Base-by-base conservation (phyloP, 352 stramenopile species). In the Phytophthora citricola region DNA sequence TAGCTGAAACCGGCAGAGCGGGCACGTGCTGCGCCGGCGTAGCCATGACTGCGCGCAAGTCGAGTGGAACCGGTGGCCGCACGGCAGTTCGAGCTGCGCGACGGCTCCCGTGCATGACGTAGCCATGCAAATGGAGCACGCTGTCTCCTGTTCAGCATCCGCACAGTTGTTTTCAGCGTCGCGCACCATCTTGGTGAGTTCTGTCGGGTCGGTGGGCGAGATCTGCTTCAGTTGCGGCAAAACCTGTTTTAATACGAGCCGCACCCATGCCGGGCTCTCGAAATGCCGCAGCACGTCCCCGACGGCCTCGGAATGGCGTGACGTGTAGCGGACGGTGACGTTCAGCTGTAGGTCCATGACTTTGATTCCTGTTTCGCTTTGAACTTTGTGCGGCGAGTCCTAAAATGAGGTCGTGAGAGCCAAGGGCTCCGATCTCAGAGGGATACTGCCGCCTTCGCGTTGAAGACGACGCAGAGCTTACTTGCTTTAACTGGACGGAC, bases 1-100 rank as follows among this genome's bases (percentile, higher is more conserved):
- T 20, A 98, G 83, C 75, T 98, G 90, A 59, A 93, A 87, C 31
- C 97, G 95, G 68, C 96, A 99, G 14, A 97, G 89, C 14, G 94
- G 94, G 72, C 96, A 99, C 29, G 91, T 95, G 46, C 78, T 85
- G 58, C 97, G 89, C 50, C 92, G 90, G 47, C 83, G 68, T 38
- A 97, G 90, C 95, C 96, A 99, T 24, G 81, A 89, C 44, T 87
- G 66, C 50, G 98, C 89, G 77, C 96, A 99, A 38, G 75, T 70
- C n/a, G 85, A 67, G 72, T 99, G 95, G 75, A 98, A 98, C 34
- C 84, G 61, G 75, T 99, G 96, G 39, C 83, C 78, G 65, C 95
- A 99, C 24, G 93, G 89, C 34, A 98, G 73, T 12, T 76, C 58
- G 22, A 87, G 79, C 24, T 43, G 31, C 5, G 38, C 17, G 15